Base-by-base conservation (phyloP, 2,329 filamentous ascomycete genomes). In the Hymenoscyphus linearis region DNA sequence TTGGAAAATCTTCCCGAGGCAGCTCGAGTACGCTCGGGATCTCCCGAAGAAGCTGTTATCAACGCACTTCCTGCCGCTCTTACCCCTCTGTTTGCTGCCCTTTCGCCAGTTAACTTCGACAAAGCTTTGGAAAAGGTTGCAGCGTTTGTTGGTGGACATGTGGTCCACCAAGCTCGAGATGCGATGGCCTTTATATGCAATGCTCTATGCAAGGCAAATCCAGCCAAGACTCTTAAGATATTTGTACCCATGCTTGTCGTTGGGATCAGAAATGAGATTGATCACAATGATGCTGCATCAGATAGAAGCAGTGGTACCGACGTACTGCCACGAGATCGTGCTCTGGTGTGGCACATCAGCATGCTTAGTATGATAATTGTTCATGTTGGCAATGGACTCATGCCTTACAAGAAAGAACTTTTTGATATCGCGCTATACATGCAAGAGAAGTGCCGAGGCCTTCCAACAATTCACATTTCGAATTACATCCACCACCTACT, bases 111-210 rank as follows among this genome's bases (percentile, higher is more conserved):
- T 71, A 84, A 98, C 12, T 99, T 96, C 70, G 95, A 98, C 70
- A 84, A 95, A 72, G 91, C 91, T 0, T 78, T 99, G 57, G 89
- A 96, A 63, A 98, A 98, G 79, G 86, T 99, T 68, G 89, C 92
- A 2, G 85, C 90, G 35, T 99, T 99, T 73, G 89, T 97, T 27
- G 88, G 90, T 1, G 90, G 90, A 65, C 95, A 98, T 76, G 95
- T 99, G 55, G 93, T 99, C 18, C 93, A 99, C 70, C 95, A 98
- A 76, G 93, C 95, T 58, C 83, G 93, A 66, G 95, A 99, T 79
- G 93, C 95, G 7, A 97, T 99, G 89, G 95, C 96, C 1, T 99
- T 96, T 82, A 98, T 98, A 59, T 90, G 93, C 76, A 98, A 97
- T 74, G 90, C 91, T 0, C 81, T 99, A 26, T 96, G 95, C 81